phyloP scores from a whole-genome alignment of 2,329 filamentous ascomycete genomes.

The Pochonia chlamydosporia region DNA sequence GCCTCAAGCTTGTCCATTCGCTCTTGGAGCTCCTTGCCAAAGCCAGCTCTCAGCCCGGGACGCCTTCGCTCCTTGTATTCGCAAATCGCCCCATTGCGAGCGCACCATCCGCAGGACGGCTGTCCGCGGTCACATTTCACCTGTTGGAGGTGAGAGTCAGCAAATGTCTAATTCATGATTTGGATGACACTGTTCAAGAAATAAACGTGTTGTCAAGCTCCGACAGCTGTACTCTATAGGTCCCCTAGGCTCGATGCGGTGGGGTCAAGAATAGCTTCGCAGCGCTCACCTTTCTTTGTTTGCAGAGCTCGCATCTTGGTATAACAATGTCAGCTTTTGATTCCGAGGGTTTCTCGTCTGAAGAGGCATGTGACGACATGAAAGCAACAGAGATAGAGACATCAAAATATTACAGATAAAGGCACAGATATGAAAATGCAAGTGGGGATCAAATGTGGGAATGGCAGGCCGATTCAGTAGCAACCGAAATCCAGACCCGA shows the following conservation, averaged over 20 bases:
- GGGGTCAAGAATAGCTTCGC: too few species aligned
- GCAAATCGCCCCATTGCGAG: constrained; percentile 55
- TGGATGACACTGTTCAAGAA: not conserved
- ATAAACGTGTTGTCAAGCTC: too few species aligned
- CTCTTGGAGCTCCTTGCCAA: constrained; percentile 68
- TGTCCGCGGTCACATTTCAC: constrained; percentile 73
- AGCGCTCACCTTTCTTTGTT: constrained; percentile 72
- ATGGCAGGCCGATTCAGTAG: not conserved
- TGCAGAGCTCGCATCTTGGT: constrained; percentile 68
- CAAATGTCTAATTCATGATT: not conserved
- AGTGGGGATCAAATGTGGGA: not conserved
- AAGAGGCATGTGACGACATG: constrained; percentile 12
- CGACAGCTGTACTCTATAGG: too few species aligned
- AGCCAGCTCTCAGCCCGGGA: constrained; percentile 59
- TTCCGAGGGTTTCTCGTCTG: constrained; percentile 6
- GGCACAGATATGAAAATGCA: not conserved
- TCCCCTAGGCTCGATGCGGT: too few species aligned
- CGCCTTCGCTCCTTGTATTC: constrained; percentile 67
- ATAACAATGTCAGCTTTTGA: constrained; percentile 29
- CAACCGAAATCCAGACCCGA: not conserved
- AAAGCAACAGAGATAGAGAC: constrained; percentile 1
- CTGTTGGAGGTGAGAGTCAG: constrained; percentile 25
- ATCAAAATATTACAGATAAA: not conserved
- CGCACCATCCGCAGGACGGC: constrained; percentile 65
- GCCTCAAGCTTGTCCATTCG: constrained; percentile 65